These are phyloP conservation scores for Apophysomyces trapeziformis DNA, from an alignment of 371 early-diverging fungal species.

Conservation along the genomic window DNA sequence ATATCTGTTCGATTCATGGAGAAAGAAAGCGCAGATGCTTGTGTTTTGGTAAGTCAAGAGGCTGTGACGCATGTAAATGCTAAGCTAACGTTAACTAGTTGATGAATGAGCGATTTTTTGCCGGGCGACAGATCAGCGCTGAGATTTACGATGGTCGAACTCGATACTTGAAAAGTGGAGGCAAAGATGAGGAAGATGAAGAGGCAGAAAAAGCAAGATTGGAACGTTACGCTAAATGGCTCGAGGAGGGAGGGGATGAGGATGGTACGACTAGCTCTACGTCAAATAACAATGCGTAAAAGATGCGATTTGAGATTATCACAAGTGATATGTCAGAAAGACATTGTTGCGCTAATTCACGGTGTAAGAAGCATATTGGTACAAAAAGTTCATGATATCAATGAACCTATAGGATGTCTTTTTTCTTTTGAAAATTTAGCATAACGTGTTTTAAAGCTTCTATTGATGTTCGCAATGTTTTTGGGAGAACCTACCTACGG, in stretches of 20 bases:
- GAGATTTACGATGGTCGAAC: constrained; percentile 81
- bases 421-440: too few species aligned
- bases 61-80: not conserved
- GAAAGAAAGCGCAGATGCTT: constrained; percentile 75
- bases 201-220: constrained; percentile 72
- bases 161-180: constrained; percentile 59
- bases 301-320: too few species aligned
- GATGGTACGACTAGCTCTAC: constrained; percentile 4
- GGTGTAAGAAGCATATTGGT: too few species aligned
- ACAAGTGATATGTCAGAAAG: too few species aligned
- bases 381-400: too few species aligned
- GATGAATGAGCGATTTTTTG: constrained; percentile 94
- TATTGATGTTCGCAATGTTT: too few species aligned
- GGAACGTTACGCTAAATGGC: constrained; percentile 83
- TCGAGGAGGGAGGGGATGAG: constrained; percentile 60
- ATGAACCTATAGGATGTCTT: too few species aligned
- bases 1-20: constrained; percentile 91
- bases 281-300: constrained; percentile 2
- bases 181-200: constrained; percentile 65
- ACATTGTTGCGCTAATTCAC: too few species aligned
- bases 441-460: too few species aligned
- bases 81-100: constrained; percentile 45
- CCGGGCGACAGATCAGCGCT: constrained; percentile 81
- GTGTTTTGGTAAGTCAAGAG: constrained; percentile 65
- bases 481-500: too few species aligned